phyloP scores from a whole-genome alignment of 2,329 filamentous ascomycete genomes.

The Arthroderma sp. region DNA sequence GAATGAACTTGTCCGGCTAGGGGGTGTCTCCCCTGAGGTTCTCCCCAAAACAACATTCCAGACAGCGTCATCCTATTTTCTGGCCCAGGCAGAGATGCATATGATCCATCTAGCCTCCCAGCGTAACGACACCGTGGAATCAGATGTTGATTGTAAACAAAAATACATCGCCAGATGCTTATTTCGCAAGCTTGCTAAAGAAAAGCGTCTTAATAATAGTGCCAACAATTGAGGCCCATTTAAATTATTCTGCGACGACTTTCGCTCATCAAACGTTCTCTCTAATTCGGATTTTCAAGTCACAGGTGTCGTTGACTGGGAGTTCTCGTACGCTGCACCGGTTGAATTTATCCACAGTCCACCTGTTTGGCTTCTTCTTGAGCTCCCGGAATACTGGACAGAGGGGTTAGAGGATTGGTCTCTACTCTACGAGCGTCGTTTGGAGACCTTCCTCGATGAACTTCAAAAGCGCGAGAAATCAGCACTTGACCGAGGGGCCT shows the following conservation, averaged over 20 bases:
- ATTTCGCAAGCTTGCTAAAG: conserved; percentile 10
- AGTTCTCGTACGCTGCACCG: conserved; percentile 32
- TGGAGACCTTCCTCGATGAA: conserved; percentile 10
- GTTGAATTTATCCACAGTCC: conserved; percentile 26
- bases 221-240: conserved; percentile 21
- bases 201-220: conserved; percentile 2
- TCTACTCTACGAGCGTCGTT: conserved; percentile 5
- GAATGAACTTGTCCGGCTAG: conserved; percentile 24
- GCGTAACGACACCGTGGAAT: conserved; percentile 25
- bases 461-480: conserved; percentile 9
- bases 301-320: conserved; percentile 28
- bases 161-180: conserved; percentile 12
- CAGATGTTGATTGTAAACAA: conserved; percentile 12
- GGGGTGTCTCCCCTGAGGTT: conserved; percentile 12
- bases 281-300: conserved; percentile 24
- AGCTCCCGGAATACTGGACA: conserved; percentile 13
- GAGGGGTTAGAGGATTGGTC: conserved; percentile 10
- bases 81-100: conserved; percentile 29
- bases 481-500: conserved; percentile 2
- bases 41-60: conserved; percentile 13
- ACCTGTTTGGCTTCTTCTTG: conserved; percentile 30
- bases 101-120: conserved; percentile 28
- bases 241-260: conserved; percentile 26
- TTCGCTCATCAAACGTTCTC: conserved; percentile 29
- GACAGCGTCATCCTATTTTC: conserved; percentile 27